Conservation (phyloP, 257 asterid genomes). For the Datura wrightii region DNA sequence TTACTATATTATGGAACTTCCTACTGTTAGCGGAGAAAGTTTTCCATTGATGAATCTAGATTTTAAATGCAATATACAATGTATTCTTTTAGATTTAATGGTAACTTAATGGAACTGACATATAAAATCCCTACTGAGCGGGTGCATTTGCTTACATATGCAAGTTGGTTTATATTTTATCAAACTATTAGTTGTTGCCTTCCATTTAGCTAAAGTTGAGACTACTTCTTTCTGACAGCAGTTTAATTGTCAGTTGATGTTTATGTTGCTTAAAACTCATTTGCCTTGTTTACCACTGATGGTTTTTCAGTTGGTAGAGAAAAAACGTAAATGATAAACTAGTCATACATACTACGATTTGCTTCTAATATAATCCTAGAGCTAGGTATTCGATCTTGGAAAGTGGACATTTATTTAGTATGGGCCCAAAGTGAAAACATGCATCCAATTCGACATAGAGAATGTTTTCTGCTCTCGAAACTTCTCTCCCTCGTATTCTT, state of each 20-base stretch:
- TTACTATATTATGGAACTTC: conserved; percentile 14
- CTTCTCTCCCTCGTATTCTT: conserved; percentile 22
- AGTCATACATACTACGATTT: neutral
- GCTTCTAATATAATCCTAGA: neutral
- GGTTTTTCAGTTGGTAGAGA: neutral
- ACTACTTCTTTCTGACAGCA: neutral
- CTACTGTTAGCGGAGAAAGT: neutral
- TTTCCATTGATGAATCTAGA: neutral
- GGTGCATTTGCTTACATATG: neutral
- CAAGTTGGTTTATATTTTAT: neutral
- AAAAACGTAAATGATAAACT: neutral
- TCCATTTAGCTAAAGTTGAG: neutral
- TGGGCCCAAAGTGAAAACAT: conserved; percentile 7
- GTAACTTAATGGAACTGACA: neutral
- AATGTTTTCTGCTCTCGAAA: neutral
- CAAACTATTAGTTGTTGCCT: conserved; percentile 10
- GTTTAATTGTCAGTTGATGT: neutral
- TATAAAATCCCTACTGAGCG: neutral
- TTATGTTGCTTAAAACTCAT: neutral
- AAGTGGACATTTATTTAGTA: neutral
- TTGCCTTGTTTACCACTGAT: neutral
- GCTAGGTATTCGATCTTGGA: neutral
- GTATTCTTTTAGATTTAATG: neutral
- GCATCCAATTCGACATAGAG: neutral
- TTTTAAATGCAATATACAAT: neutral